Base-by-base conservation (phyloP, 2,329 filamentous ascomycete species). In the Zasmidium angulare region DNA sequence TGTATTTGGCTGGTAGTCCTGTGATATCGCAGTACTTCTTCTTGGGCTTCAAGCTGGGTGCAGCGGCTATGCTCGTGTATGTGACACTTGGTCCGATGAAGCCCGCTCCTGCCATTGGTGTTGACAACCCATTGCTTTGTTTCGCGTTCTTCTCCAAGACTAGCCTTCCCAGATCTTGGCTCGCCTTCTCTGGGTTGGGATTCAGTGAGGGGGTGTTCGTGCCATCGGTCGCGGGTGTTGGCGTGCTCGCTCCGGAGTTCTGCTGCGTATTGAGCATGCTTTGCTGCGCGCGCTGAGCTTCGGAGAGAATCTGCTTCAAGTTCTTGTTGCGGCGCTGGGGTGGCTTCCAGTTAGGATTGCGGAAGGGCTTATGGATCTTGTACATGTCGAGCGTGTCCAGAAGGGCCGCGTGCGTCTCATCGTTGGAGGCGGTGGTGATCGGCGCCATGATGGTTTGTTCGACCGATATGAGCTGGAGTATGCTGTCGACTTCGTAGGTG, bases 271-370 rank as follows among this genome's bases (percentile, higher is more conserved):
- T 91, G 71, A 93, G 82, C 36, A 90, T 83, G 2, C 92, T 96
- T n/a, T 91, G 91, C 79, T 98, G 93, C 72, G 89, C 91, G 68
- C 91, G 89, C 21, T 90, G 86, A 12, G 89, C 90, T 71, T 99
- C 95, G 60, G 91, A 89, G 62, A 99, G 83, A 63, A 99, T 95
- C 69, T 96, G 91, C 77, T 98, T 98, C 77, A 98, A 88, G 76
- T 96, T 98, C 82, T 99, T 99, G 85, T 99, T 99, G 76, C 95
- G 91, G 53, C 95, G 92, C 76, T 93, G 89, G 66, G 93, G 91
- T 17, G 95, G 91, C 72, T 90, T 92, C 95, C 95, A 99, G 74
- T 86, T 80, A 2, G 89, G 82, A 73, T 92, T 96, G 75, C 93
- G 93, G 82, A 97, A 99, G 71, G 87, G 89, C 78, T 96, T 96